These are phyloP conservation scores for Hypoxylon sp. DNA, from an alignment of 2,329 filamentous ascomycete species.

Conservation along the genomic window DNA sequence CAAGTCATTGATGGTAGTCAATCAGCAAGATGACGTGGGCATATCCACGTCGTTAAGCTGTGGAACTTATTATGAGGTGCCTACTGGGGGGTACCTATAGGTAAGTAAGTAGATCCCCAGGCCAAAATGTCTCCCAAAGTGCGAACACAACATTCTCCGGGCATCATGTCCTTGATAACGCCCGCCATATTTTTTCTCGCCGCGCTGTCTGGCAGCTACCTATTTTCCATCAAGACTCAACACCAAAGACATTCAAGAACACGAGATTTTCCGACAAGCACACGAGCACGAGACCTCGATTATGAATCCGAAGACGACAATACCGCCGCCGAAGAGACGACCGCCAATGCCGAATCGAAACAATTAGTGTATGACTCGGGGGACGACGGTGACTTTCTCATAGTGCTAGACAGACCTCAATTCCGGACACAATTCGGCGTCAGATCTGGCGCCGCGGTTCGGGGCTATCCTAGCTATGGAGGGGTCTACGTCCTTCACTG, in stretches of 20 bases:
- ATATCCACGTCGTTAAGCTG: constrained; percentile 32
- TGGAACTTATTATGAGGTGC: constrained; percentile 40
- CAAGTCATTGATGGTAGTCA: constrained; percentile 35
- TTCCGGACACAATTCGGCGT: constrained; percentile 42
- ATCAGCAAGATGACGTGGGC: constrained; percentile 41
- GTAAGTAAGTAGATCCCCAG: constrained; percentile 34
- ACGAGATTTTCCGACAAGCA: constrained; percentile 24
- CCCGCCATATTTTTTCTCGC: constrained; percentile 42
- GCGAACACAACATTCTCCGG: constrained; percentile 37
- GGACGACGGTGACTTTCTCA: constrained; percentile 38
- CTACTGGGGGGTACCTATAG: constrained; percentile 36
- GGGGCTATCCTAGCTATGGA: constrained; percentile 40
- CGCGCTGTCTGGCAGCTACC: constrained; percentile 42
- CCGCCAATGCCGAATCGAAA: constrained; percentile 21
- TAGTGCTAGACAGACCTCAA: constrained; percentile 36
- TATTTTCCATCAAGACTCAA: constrained; percentile 37
- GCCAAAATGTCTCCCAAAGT: constrained; percentile 37
- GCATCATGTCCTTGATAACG: constrained; percentile 44
- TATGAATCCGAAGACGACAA: constrained; percentile 36
- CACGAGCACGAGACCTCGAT: constrained; percentile 21
- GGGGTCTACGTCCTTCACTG: constrained; percentile 40
- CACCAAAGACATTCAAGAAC: constrained; percentile 28
- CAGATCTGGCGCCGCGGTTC: constrained; percentile 38
- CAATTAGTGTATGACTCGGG: constrained; percentile 39
- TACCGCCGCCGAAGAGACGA: constrained; percentile 11